Percentiles rank a stretch among this genome's conserved stretches.
Conservation (phyloP, 1,284 basidiomycete species). For the Ceratobasidium theobromae region DNA sequence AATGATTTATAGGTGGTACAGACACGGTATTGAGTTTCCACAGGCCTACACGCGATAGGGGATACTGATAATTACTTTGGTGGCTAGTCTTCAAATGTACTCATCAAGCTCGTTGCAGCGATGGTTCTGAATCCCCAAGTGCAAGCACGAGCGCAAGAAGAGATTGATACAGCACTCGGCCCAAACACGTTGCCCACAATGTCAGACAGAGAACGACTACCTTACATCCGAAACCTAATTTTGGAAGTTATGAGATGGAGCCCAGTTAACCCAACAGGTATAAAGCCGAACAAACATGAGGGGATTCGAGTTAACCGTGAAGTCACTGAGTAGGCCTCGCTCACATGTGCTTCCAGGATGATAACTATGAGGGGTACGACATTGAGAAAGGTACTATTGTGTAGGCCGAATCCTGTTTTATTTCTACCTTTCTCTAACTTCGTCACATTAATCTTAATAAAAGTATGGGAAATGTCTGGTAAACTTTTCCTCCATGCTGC, state of each 20-base stretch:
- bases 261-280: constrained; percentile 38
- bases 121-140: constrained; percentile 40
- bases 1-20: background rate
- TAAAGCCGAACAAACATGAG: background rate
- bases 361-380: background rate
- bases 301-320: background rate
- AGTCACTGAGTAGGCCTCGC: constrained; percentile 1
- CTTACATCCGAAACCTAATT: constrained; percentile 41
- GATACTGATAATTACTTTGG: no score
- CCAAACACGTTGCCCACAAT: constrained; percentile 41
- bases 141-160: constrained; percentile 40
- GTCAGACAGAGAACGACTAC: constrained; percentile 39
- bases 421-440: background rate
- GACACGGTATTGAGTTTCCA: no score
- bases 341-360: constrained; percentile 7
- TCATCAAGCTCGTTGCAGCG: constrained; percentile 38
- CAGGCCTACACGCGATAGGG: no score
- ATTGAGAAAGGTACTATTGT: constrained; percentile 1
- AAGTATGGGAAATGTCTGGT: constrained; percentile 25
- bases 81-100: background rate
- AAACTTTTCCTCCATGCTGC: no score
- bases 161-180: constrained; percentile 42
- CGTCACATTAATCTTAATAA: background rate
- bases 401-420: no score
- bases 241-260: constrained; percentile 43